A percentile compares a stretch with the other conserved stretches of the same genome.
These are phyloP conservation scores for Jamesozyma hellenica DNA, from an alignment of 805 yeast species.

Conservation along the genomic window DNA sequence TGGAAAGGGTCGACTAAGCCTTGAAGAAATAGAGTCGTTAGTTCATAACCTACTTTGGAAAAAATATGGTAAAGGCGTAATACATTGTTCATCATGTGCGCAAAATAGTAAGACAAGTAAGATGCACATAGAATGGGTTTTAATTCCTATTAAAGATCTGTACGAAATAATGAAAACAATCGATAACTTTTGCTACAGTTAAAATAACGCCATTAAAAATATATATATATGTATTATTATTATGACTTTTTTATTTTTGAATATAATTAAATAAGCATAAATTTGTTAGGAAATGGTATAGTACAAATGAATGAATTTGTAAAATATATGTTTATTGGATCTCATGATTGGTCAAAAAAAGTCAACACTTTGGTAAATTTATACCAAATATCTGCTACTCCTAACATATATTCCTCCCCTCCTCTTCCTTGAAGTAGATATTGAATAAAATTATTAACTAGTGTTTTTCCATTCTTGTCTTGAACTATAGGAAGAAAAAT, in stretches of 20 bases:
- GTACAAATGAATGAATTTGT: too few relatives aligned
- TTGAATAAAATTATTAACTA: slow-evolving; percentile 5
- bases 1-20: slow-evolving; percentile 9
- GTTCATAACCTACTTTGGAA: slow-evolving; percentile 24
- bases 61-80: slow-evolving; percentile 22
- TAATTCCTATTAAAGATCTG: slow-evolving; percentile 19
- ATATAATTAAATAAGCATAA: too few relatives aligned
- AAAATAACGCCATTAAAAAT: slow-evolving; percentile 1
- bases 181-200: slow-evolving; percentile 12
- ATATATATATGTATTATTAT: too few relatives aligned
- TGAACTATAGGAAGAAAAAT: not conserved
- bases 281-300: too few relatives aligned
- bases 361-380: too few relatives aligned
- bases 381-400: too few relatives aligned
- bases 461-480: not conserved
- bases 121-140: slow-evolving; percentile 24
- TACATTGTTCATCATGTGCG: slow-evolving; percentile 23
- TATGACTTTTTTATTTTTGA: too few relatives aligned
- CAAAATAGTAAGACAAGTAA: slow-evolving; percentile 10
- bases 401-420: slow-evolving; percentile 4
- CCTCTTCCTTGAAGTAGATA: slow-evolving; percentile 11
- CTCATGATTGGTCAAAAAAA: not conserved
- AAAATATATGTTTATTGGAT: not conserved
- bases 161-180: slow-evolving; percentile 12
- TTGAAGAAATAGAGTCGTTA: slow-evolving; percentile 15